Conservation (phyloP, 2,329 filamentous ascomycete genomes). For the Pseudogymnoascus sp. region DNA sequence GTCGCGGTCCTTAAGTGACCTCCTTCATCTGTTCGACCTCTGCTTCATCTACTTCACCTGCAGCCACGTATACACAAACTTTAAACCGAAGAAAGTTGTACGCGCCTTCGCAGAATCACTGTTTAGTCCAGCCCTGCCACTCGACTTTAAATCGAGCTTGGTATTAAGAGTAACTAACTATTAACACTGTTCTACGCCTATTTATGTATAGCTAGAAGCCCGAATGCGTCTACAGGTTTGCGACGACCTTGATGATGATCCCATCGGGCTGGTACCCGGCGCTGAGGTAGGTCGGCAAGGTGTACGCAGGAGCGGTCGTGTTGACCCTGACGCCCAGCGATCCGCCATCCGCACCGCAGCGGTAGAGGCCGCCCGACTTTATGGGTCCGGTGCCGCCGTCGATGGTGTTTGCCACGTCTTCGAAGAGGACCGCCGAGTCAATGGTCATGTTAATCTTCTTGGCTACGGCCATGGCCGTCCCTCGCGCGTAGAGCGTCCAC, state of each 20-base stretch:
- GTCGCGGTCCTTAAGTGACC: too few species aligned
- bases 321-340: conserved; percentile 17
- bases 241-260: background rate
- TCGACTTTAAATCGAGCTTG: too few species aligned
- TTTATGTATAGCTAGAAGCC: too few species aligned
- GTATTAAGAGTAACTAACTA: too few species aligned
- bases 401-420: conserved; percentile 20
- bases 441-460: conserved; percentile 17
- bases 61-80: too few species aligned
- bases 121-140: too few species aligned
- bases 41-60: too few species aligned
- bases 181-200: too few species aligned
- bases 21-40: too few species aligned
- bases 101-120: too few species aligned
- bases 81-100: too few species aligned
- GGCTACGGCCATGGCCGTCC: conserved; percentile 13
- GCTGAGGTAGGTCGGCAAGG: background rate
- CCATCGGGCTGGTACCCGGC: background rate
- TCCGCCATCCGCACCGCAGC: conserved; percentile 25
- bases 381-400: conserved; percentile 16
- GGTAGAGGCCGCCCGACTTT: conserved; percentile 20
- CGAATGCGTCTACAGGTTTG: too few species aligned
- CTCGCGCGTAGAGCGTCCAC: conserved; percentile 14
- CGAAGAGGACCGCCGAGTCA: conserved; percentile 8
- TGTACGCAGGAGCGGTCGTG: conserved; percentile 15